Evolutionary conservation across 495 filamentous ascomycete species (phyloP), one percentile per base, ranked within the genome.

Genomic region (Stereocaulon alpinum): DNA sequence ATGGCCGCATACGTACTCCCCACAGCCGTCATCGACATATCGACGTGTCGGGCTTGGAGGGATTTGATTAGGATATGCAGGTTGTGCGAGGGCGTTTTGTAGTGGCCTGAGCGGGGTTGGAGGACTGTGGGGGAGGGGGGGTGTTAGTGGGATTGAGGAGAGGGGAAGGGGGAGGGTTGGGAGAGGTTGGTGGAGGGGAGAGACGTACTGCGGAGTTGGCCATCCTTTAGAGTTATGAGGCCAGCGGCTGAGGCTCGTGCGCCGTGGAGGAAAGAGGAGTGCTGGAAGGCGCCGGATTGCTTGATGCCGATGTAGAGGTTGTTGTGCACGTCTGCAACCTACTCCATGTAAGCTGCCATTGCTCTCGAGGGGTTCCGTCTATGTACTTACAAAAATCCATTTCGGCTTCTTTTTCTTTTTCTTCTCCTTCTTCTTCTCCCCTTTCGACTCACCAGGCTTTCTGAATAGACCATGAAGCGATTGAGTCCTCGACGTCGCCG

Each of bases 301-400:
- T 96, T 96, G 71, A 96, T 93, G 47, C 89, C 91, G 41, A 95
- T 81, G 73, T 96, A 95, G 0, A 96, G 75, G 9, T 91, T 82
- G 65, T 89, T 92, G 2, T 82, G 86, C 0, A 88, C 92, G 71
- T 96, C 91, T 37, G 85, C 84, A 22, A 88, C 47, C 47, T 50
- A 15, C 15, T 11, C n/a, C 1, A 7, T 5, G 1, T 50, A 14
- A 50, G 47, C 30, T 3, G 30, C 6, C n/a, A 9, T 50, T 10
- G 0, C 12, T 17, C 45, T 14, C 14, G 27, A 20, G 18, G 10
- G 5, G 17, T 20, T 12, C 44, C 45, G 0, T 6, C 24, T 4
- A 1, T n/a, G 14, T 32, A 15, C 47, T 50, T n/a, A 50, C 62
- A 45, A 64, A 64, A 12, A 64, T 64, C 62, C 62, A 64, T 12